These are phyloP conservation scores for Thermomyces lanuginosus DNA, from an alignment of 2,329 filamentous ascomycete genomes.

Conservation along the genomic window DNA sequence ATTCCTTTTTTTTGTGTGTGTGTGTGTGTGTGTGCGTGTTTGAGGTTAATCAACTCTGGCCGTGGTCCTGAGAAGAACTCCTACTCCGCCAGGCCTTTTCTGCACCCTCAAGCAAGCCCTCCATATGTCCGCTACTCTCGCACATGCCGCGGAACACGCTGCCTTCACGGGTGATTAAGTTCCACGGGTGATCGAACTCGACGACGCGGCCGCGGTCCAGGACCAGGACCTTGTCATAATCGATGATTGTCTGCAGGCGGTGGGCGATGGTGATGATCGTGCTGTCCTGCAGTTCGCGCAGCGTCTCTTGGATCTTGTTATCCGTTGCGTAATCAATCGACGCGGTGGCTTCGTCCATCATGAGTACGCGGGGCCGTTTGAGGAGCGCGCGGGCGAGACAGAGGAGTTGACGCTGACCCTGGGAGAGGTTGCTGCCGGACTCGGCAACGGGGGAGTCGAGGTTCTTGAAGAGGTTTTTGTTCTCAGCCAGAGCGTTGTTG, in stretches of 20 bases:
- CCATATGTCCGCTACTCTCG: constrained; percentile 49
- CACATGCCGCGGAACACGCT: constrained; percentile 54
- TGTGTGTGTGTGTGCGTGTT: not conserved
- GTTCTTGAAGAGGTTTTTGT: constrained; percentile 90
- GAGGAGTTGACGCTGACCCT: constrained; percentile 86
- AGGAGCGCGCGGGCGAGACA: constrained; percentile 87
- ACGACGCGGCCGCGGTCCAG: constrained; percentile 75
- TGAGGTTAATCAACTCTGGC: constrained; percentile 2
- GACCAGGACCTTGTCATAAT: constrained; percentile 94
- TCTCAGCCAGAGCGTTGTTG: constrained; percentile 34
- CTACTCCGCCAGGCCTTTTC: constrained; percentile 33
- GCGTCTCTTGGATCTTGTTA: constrained; percentile 87
- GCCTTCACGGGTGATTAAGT: constrained; percentile 54
- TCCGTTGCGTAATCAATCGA: constrained; percentile 96
- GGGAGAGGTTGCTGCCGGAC: constrained; percentile 84
- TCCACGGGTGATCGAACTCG: constrained; percentile 81
- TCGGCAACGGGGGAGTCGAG: constrained; percentile 70
- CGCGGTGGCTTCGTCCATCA: constrained; percentile 98
- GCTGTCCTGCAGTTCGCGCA: constrained; percentile 69
- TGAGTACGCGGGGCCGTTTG: constrained; percentile 78
- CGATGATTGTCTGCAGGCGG: constrained; percentile 86
- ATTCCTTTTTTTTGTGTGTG: not conserved
- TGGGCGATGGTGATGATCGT: constrained; percentile 97
- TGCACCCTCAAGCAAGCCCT: constrained; percentile 39
- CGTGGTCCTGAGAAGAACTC: constrained; percentile 16